phyloP scores from a whole-genome alignment of 2,329 filamentous ascomycete genomes.

The Fusarium sp. region DNA sequence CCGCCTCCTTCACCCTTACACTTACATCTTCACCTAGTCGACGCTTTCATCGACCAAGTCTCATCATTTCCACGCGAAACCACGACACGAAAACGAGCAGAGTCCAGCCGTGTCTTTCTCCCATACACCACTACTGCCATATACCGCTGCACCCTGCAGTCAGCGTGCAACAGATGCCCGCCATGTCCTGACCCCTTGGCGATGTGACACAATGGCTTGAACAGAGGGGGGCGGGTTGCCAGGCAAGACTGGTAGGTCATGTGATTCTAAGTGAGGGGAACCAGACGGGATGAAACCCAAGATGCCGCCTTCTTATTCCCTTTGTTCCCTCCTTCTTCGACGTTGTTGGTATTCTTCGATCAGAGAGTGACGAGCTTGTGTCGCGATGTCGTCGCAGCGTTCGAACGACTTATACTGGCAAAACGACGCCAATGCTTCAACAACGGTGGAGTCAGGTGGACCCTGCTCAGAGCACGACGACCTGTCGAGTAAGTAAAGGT shows the following conservation, averaged over 20 bases:
- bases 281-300: slow-evolving; percentile 48
- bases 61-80: slow-evolving; percentile 26
- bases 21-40: slow-evolving; percentile 3
- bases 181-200: slow-evolving; percentile 38
- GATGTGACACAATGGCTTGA: slow-evolving; percentile 48
- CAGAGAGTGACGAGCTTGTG: slow-evolving; percentile 4
- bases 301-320: slow-evolving; percentile 31
- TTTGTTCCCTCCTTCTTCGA: slow-evolving; percentile 23
- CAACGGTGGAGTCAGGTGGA: slow-evolving; percentile 36
- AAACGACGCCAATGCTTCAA: slow-evolving; percentile 9
- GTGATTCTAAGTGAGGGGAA: slow-evolving; percentile 54
- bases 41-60: slow-evolving; percentile 15
- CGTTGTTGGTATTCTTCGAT: slow-evolving; percentile 21
- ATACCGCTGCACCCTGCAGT: slow-evolving; percentile 33
- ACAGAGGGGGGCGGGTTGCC: slow-evolving; percentile 42
- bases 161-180: slow-evolving; percentile 28
- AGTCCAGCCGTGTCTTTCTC: background rate
- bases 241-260: slow-evolving; percentile 47
- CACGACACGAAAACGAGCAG: slow-evolving; percentile 22
- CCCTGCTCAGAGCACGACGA: slow-evolving; percentile 5
- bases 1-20: slow-evolving; percentile 2
- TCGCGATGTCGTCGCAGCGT: slow-evolving; percentile 25
- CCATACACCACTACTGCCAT: slow-evolving; percentile 18
- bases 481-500: slow-evolving; percentile 25
- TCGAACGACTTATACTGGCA: slow-evolving; percentile 12